Percentiles rank a stretch among this genome's conserved stretches.
These are phyloP conservation scores for Fusarium temperatum DNA, from an alignment of 2,329 filamentous ascomycete species.

Conservation along the genomic window DNA sequence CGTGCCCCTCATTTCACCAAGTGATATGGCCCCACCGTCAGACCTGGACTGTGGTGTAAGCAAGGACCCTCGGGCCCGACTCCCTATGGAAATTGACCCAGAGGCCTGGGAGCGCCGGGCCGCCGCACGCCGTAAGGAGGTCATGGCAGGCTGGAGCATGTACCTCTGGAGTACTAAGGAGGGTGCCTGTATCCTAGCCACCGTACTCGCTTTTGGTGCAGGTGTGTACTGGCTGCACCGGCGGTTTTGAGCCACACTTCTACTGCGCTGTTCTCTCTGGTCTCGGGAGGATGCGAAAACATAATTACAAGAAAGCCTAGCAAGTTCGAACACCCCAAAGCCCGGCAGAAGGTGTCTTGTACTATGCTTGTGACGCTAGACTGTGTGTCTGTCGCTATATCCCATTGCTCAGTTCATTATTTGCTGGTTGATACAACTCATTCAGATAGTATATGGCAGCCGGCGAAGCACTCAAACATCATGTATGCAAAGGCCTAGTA, in stretches of 20 bases:
- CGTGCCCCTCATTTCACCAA: conserved; percentile 66
- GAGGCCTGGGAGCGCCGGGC: conserved; percentile 63
- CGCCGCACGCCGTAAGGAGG: conserved; percentile 56
- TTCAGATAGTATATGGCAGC: conserved; percentile 13
- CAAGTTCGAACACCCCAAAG: background rate
- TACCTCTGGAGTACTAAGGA: conserved; percentile 63
- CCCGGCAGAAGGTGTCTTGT: background rate
- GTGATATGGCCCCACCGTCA: conserved; percentile 51
- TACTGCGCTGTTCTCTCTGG: background rate
- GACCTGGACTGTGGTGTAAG: conserved; percentile 32
- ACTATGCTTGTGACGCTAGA: background rate
- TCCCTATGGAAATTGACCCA: conserved; percentile 63
- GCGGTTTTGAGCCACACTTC: background rate
- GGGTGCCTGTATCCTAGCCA: conserved; percentile 57
- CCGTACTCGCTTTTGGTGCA: conserved; percentile 53
- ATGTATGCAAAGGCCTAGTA: conserved; percentile 24
- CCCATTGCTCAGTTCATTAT: background rate
- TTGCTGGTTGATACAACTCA: background rate
- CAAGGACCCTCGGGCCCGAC: conserved; percentile 54
- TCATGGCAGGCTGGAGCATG: conserved; percentile 63
- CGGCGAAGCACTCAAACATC: conserved; percentile 24
- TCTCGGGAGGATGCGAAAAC: background rate
- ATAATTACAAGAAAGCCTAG: background rate
- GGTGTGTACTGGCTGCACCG: conserved; percentile 56
- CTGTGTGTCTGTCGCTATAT: background rate